Evolutionary conservation across 2,329 filamentous ascomycete genomes (phyloP).

Genomic region (Aureobasidium pullulans): DNA sequence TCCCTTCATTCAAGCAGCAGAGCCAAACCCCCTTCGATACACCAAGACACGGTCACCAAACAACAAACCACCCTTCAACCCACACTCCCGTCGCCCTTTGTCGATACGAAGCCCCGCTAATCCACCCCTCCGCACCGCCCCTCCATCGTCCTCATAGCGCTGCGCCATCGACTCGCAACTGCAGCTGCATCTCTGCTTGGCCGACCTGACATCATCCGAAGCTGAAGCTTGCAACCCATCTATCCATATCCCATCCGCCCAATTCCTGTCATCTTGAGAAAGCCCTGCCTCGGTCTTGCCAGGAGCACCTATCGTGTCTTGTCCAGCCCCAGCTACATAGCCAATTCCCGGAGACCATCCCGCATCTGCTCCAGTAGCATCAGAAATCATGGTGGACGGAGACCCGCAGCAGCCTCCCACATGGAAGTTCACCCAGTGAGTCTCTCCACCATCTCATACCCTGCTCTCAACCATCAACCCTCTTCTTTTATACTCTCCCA

Average conservation of each 20-base stretch:
- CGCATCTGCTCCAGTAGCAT: background rate
- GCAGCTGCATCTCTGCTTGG: constrained; percentile 3
- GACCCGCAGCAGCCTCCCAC: constrained; percentile 70
- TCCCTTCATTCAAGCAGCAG: constrained; percentile 6
- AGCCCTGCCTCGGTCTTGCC: background rate
- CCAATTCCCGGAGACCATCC: background rate
- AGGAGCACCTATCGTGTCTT: background rate
- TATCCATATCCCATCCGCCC: background rate
- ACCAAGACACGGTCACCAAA: background rate
- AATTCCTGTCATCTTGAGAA: background rate
- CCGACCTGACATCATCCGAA: constrained; percentile 13
- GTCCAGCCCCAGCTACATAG: background rate
- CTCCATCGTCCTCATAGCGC: background rate
- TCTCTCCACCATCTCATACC: constrained; percentile 14
- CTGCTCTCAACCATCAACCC: background rate
- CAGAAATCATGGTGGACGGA: constrained; percentile 85
- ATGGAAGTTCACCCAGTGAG: constrained; percentile 99
- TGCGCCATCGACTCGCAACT: background rate
- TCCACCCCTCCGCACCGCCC: background rate
- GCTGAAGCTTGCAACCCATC: constrained; percentile 5
- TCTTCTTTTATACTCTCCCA: background rate
- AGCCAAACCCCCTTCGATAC: background rate
- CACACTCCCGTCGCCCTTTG: background rate
- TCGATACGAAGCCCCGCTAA: background rate
- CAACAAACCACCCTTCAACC: background rate